phyloP scores from a whole-genome alignment of 768 basidiomycete species.

The Asterophora parasitica region DNA sequence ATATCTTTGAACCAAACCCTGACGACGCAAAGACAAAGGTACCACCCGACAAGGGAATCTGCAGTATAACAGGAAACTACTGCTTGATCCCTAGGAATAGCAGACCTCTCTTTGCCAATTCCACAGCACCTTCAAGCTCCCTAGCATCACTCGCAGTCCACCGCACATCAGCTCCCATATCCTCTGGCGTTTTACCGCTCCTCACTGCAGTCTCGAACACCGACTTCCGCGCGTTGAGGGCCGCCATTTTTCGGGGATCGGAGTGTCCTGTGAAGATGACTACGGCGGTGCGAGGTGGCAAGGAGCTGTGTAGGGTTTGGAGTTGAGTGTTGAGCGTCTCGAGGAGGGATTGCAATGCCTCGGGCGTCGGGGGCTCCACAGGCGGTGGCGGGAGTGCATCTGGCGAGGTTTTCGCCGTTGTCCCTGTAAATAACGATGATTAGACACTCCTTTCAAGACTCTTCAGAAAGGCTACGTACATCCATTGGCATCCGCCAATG shows the following conservation, averaged over 20 bases:
- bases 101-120: conserved; percentile 75
- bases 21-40: too few species aligned
- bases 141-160: conserved; percentile 80
- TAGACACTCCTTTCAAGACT: not conserved
- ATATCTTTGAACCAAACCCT: too few species aligned
- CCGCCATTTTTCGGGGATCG: conserved; percentile 78
- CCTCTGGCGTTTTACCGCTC: conserved; percentile 51
- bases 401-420: conserved; percentile 46
- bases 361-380: conserved; percentile 28
- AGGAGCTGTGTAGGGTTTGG: conserved; percentile 51
- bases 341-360: conserved; percentile 34
- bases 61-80: too few species aligned
- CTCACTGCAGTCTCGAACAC: conserved; percentile 67
- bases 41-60: too few species aligned
- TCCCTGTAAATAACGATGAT: conserved; percentile 37
- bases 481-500: conserved; percentile 71
- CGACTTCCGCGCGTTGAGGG: conserved; percentile 62
- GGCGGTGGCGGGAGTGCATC: conserved; percentile 30
- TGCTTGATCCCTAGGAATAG: conserved; percentile 69
- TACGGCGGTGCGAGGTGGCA: conserved; percentile 79
- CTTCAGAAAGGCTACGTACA: conserved; percentile 47
- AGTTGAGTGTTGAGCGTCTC: conserved; percentile 58
- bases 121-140: conserved; percentile 75
- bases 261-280: conserved; percentile 86
- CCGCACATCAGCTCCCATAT: conserved; percentile 47